Base-by-base conservation (phyloP, 495 filamentous ascomycete species). In the Polyplosphaeria fusca region DNA sequence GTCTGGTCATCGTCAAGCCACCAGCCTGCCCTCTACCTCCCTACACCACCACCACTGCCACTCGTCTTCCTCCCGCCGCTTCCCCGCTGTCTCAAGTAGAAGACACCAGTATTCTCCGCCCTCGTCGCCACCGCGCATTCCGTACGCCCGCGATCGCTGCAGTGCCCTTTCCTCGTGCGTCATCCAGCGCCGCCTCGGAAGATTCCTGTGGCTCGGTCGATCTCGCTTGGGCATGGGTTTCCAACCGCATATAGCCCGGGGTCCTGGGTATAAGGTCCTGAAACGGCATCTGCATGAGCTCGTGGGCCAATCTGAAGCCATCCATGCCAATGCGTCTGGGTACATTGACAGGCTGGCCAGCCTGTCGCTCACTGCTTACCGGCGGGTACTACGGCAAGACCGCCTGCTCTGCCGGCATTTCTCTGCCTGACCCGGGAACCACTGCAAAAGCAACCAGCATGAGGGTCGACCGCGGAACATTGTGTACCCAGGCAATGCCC, bases 251-350 rank as follows among this genome's bases (percentile, higher is more conserved):
- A 66, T 66, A 49, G 49, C 5, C 48, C 22, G 38, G 58, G 58
- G 30, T n/a, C 9, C 39, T 22, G 27, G 27, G n/a, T 55, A 55
- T 55, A 55, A 16, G 54, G 43, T 61, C 58, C 46, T 66, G 63
- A 66, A 62, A 66, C 63, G 47, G 63, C 58, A 58, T 61, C 28
- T 39, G 63, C 63, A 62, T 62, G 58, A 66, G 63, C 58, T 54
- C 35, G 55, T 56, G 58, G 52, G 26, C 59, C 51, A 61, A 44
- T 61, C 59, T 62, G 59, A 62, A 41, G 59, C 59, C 39, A 47
- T 30, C 47, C 59, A 62, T 62, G 59, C 59, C 42, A 55, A 61
- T 58, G 62, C 62, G 58, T 60, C 62, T 52, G 48, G 37, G 49
- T 53, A 46, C 41, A 20, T 47, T 45, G 9, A n/a, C 39, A 5